phyloP scores from a whole-genome alignment of 192 early-diverging fungal genomes.

The Backusella tuberculispora region DNA sequence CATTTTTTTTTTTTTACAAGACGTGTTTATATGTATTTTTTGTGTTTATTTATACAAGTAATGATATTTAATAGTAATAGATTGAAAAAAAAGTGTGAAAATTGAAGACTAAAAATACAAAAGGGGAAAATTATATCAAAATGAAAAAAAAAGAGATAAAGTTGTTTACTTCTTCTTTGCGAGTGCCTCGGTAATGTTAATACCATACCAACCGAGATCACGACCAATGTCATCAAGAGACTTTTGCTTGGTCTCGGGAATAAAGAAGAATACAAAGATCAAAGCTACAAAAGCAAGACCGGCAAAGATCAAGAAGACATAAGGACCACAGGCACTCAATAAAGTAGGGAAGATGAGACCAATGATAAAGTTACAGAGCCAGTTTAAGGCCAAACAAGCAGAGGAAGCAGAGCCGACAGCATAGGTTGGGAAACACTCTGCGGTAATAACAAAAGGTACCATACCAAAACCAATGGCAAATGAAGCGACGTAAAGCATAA shows the following conservation, averaged over 20 bases:
- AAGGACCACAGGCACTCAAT: constrained; percentile 45
- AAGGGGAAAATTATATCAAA: background rate
- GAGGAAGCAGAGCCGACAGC: constrained; percentile 56
- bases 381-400: constrained; percentile 55
- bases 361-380: constrained; percentile 54
- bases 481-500: constrained; percentile 58
- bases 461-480: constrained; percentile 64
- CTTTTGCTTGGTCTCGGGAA: constrained; percentile 64
- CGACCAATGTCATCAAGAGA: constrained; percentile 63
- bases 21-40: background rate
- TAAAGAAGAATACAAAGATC: constrained; percentile 45
- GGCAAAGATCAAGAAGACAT: constrained; percentile 59
- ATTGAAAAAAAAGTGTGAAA: background rate
- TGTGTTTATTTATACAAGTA: constrained; percentile 17
- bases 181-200: constrained; percentile 6
- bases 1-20: too few relatives aligned
- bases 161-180: background rate
- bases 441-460: constrained; percentile 61
- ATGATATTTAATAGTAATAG: background rate
- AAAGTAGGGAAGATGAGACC: constrained; percentile 59
- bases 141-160: background rate
- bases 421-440: constrained; percentile 60
- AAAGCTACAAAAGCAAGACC: constrained; percentile 44
- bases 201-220: constrained; percentile 39
- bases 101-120: background rate